Evolutionary conservation across 768 basidiomycete species (phyloP), one percentile per base, ranked within the genome.

Genomic region (Heimioporus sp.): DNA sequence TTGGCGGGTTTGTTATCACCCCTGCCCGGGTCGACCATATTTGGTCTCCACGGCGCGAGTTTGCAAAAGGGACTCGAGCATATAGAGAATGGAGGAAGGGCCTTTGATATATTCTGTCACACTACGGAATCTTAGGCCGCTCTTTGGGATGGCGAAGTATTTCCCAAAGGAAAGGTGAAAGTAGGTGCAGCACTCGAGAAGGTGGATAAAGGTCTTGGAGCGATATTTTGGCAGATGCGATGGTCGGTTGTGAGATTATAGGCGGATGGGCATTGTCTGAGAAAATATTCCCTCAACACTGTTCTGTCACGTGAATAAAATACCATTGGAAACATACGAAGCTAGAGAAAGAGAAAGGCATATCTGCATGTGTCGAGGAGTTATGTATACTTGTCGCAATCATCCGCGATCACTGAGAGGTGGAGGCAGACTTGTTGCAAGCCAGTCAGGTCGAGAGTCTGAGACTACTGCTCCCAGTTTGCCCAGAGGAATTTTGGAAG

Each of bases 121-220:
- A 24, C 19, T 2, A 64, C 72, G 4, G 65, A 69, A 42, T 69
- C 63, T 46, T 76, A 74, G 74, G 53, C 13, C 24, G 66, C 55
- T 20, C 31, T 76, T 43, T 76, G 75, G 75, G 65, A 77, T 35
- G 69, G 69, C 1, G 63, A 59, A 16, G 60, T 73, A 0, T 75
- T 77, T 21, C 36, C 19, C 8, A 45, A 57, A 28, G 62, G 58
- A 10, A 32, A 39, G 1, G 62, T 64, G 7, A 50, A 3, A 40
- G 58, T 45, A 5, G 37, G 52, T 1, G 36, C n/a, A 19, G 52
- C 20, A 13, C 2, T 62, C 1, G 46, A 52, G 1, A 2, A 1
- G 34, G 21, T 38, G 7, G 50, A 40, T 10, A 19, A 7, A 3
- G 12, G 2, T 8, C 48, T 17, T 8, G n/a, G 38, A 0, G 8